These are phyloP conservation scores for Saitoella complicata DNA, from an alignment of 805 yeast species.

Conservation along the genomic window DNA sequence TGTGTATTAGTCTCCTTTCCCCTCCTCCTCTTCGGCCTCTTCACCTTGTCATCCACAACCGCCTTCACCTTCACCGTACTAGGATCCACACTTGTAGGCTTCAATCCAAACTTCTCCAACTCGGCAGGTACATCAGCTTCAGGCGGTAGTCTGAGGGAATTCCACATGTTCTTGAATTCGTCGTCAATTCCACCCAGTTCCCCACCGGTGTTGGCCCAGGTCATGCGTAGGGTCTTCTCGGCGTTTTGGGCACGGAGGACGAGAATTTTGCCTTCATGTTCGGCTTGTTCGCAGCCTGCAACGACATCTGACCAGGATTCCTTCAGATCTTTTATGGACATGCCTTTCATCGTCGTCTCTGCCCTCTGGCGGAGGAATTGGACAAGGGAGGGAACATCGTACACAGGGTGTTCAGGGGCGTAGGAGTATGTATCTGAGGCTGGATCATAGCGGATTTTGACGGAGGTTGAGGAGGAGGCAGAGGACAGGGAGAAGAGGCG, in stretches of 20 bases:
- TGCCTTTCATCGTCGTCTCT: conserved; percentile 28
- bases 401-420: too few relatives aligned
- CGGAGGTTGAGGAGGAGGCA: too few relatives aligned
- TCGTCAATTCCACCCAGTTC: conserved; percentile 55
- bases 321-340: conserved; percentile 58
- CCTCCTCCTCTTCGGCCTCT: conserved; percentile 57
- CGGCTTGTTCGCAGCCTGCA: conserved; percentile 17
- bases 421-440: too few relatives aligned
- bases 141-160: conserved; percentile 58
- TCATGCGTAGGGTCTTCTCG: conserved; percentile 78
- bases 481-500: too few relatives aligned
- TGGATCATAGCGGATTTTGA: too few relatives aligned
- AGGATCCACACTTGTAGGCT: conserved; percentile 98
- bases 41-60: conserved; percentile 51
- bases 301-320: conserved; percentile 94
- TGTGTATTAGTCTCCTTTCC: conserved; percentile 93
- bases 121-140: conserved; percentile 65
- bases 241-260: conserved; percentile 73
- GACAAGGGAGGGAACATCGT: too few relatives aligned
- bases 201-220: conserved; percentile 81
- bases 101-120: conserved; percentile 69
- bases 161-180: conserved; percentile 76
- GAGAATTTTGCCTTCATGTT: conserved; percentile 33
- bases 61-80: conserved; percentile 61
- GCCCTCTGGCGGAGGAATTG: too few relatives aligned